Evolutionary conservation across 305 asterid species (phyloP).

Genomic region (Fraxinus platypoda): DNA sequence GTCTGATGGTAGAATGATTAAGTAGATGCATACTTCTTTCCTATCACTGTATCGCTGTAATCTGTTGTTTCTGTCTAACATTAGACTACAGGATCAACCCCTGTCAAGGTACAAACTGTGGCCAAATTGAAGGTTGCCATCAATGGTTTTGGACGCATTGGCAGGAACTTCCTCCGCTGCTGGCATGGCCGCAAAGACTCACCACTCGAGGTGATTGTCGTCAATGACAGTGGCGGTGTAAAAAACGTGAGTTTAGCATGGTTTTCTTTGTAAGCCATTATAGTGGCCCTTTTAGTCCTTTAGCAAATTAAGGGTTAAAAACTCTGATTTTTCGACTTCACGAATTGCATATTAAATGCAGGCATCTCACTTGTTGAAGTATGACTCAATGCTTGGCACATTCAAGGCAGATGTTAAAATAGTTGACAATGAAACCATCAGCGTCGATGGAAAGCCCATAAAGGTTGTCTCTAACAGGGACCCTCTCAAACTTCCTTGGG

Average conservation of each 20-base stretch:
- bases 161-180: conserved; percentile 97
- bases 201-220: conserved; percentile 81
- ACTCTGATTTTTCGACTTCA: neutral
- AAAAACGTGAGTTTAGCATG: conserved; percentile 56
- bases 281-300: neutral
- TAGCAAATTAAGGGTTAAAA: neutral
- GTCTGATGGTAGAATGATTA: neutral
- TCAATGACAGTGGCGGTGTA: conserved; percentile 96
- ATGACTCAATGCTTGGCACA: conserved; percentile 91
- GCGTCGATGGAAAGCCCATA: conserved; percentile 81
- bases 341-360: conserved; percentile 23
- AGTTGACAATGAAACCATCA: conserved; percentile 78
- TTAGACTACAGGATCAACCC: conserved; percentile 59
- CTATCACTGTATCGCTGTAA: neutral
- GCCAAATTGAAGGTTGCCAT: conserved; percentile 90
- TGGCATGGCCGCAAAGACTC: conserved; percentile 97
- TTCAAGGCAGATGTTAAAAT: conserved; percentile 86
- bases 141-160: conserved; percentile 91
- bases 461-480: conserved; percentile 87
- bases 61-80: conserved; percentile 11
- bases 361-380: conserved; percentile 93
- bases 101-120: conserved; percentile 60
- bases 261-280: neutral
- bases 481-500: conserved; percentile 96
- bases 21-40: conserved; percentile 2